phyloP scores from a whole-genome alignment of 306 rosid genomes.

The Trifolium pratense region DNA sequence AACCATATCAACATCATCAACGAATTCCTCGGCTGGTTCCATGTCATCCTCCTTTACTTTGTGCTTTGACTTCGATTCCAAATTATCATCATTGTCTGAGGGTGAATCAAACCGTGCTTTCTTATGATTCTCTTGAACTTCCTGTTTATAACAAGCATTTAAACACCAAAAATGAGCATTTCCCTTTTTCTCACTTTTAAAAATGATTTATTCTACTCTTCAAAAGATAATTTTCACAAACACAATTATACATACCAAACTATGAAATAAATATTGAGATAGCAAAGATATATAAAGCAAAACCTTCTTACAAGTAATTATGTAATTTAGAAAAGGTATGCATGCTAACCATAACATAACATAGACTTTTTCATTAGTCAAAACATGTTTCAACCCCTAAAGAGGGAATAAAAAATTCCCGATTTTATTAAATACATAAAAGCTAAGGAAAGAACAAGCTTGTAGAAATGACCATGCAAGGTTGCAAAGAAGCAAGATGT shows the following conservation, averaged over 20 bases:
- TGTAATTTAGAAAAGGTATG: constrained; percentile 5
- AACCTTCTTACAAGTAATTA: background rate
- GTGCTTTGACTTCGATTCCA: constrained; percentile 31
- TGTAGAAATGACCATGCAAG: background rate
- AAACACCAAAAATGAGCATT: background rate
- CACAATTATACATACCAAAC: constrained; percentile 2
- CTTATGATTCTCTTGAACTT: constrained; percentile 37
- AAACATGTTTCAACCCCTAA: constrained; percentile 22
- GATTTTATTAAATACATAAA: background rate
- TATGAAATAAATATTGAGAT: constrained; percentile 13
- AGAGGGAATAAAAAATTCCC: background rate
- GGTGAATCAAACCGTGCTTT: constrained; percentile 40
- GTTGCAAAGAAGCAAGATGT: constrained; percentile 2
- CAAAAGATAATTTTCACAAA: constrained; percentile 9
- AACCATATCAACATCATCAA: constrained; percentile 6
- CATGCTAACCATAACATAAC: background rate
- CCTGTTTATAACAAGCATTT: constrained; percentile 34
- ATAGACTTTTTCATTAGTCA: background rate
- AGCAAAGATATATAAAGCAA: constrained; percentile 8
- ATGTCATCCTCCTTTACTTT: constrained; percentile 22
- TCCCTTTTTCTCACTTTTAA: background rate
- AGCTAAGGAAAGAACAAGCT: background rate
- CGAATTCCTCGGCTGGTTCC: constrained; percentile 29
- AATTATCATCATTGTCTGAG: constrained; percentile 22
- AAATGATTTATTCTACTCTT: background rate